Conservation (phyloP, 176 grass and related monocot species). For the Phragmites australis region DNA sequence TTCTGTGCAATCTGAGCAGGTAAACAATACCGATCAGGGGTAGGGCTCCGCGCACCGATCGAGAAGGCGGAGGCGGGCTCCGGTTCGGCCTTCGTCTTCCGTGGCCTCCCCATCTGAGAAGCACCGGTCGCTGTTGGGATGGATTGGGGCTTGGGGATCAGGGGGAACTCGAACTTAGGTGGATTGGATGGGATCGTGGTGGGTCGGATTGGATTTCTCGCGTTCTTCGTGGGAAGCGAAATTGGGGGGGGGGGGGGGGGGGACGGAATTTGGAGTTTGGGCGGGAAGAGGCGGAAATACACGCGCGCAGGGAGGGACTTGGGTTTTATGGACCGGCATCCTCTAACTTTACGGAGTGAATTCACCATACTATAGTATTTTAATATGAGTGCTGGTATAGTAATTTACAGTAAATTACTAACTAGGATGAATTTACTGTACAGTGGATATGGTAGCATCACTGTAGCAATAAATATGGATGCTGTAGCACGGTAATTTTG, state of each 20-base stretch:
- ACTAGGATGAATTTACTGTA: no score
- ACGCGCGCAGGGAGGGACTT: background rate
- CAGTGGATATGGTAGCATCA: no score
- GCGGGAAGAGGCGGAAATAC: conserved; percentile 4
- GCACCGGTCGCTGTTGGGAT: background rate
- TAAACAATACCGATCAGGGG: background rate
- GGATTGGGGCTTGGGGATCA: background rate
- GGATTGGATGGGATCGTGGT: background rate
- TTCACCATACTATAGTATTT: no score
- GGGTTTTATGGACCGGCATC: background rate
- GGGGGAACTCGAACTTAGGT: background rate
- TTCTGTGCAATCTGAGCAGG: no score
- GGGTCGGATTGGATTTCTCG: background rate
- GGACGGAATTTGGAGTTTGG: conserved; percentile 6
- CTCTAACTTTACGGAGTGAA: no score
- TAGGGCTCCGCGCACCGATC: conserved; percentile 51
- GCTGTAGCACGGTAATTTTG: no score
- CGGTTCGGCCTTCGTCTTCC: conserved; percentile 37
- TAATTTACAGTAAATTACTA: no score
- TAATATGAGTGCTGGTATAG: no score
- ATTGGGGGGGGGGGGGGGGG: no score
- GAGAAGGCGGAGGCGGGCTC: conserved; percentile 41
- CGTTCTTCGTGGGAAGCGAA: background rate
- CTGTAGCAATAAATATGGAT: no score
- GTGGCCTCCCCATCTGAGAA: conserved; percentile 40